A percentile compares a stretch with the other conserved stretches of the same genome.
Conservation (phyloP, 1,139 yeast genomes). For the Nematodospora anomalae region DNA sequence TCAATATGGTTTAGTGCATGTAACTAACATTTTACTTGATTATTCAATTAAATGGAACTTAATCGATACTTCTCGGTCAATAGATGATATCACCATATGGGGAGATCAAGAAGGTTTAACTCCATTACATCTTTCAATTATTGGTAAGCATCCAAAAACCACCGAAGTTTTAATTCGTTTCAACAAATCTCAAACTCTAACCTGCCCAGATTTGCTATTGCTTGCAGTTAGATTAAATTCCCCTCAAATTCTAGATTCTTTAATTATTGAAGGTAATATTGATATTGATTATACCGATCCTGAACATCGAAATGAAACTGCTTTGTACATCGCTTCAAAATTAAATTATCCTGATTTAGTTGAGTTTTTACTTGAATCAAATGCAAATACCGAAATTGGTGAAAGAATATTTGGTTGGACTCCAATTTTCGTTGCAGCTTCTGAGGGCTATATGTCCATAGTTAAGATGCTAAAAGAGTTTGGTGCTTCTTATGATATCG, state of each 20-base stretch:
- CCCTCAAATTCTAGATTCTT: constrained; percentile 52
- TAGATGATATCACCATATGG: constrained; percentile 66
- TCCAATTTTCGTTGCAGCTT: constrained; percentile 87
- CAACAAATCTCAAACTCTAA: constrained; percentile 34
- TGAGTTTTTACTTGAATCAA: constrained; percentile 49
- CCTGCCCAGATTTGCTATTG: constrained; percentile 55
- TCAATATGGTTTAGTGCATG: constrained; percentile 76
- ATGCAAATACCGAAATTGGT: constrained; percentile 73
- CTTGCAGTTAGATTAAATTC: constrained; percentile 74
- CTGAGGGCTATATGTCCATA: constrained; percentile 70
- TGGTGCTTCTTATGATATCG: constrained; percentile 54
- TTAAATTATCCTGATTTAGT: constrained; percentile 57
- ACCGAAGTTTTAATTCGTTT: constrained; percentile 57
- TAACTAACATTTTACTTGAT: constrained; percentile 56
- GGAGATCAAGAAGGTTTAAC: constrained; percentile 82
- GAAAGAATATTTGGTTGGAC: constrained; percentile 92
- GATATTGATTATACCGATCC: constrained; percentile 63
- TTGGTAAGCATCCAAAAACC: constrained; percentile 82
- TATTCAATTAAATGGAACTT: constrained; percentile 35
- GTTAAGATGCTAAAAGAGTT: constrained; percentile 54
- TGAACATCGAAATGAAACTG: constrained; percentile 66
- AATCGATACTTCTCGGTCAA: constrained; percentile 42
- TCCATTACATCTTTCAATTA: constrained; percentile 80
- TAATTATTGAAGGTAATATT: constrained; percentile 59
- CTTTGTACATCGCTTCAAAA: constrained; percentile 77